Evolutionary conservation across 768 basidiomycete genomes (phyloP), one percentile per base, ranked within the genome.

Genomic region (Mycena galopus): DNA sequence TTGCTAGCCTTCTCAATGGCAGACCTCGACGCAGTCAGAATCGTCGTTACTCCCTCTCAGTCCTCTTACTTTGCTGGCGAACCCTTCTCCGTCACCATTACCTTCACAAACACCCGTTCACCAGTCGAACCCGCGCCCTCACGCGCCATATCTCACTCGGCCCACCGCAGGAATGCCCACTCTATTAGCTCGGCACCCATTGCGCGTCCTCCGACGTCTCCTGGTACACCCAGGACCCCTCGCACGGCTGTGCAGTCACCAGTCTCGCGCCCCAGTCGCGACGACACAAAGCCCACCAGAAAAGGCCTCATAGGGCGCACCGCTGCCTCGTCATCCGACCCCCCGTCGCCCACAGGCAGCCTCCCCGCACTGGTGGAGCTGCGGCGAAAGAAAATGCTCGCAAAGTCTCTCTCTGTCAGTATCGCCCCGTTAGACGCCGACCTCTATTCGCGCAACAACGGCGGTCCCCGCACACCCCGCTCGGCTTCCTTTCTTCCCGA

Each of bases 21-120:
- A 30, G 67, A 73, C 63, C 73, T 66, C 55, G 82, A 82, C 60
- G 86, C 86, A 51, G 86, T 95, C 6, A 90, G 92, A 42, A 90
- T 95, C 44, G 87, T 90, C 30, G 92, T 94, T 25, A 88, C 89
- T 0, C 97, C 97, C 2, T 87, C 93, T 0, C 93, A 96, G 73
- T 93, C 95, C 0, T 94, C 96, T 0, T 98, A 93, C 83, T 98
- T 97, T 80, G 95, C 97, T 0, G 97, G 97, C 67, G 97, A 98
- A 81, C 85, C 89, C 0, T 95, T 97, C 82, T 86, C 91, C 3
- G 95, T 94, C 16, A 93, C 91, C 4, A 91, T 98, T 75, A 93
- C 94, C 0, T 96, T 98, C 81, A 92, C 93, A 60, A 98, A 97
- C 79, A 92, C 91, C 5, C 90, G 90, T 30, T 86, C 91, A 0